Conservation (phyloP, 108 stramenopile genomes). For the Stephanodiscus minutulus region DNA sequence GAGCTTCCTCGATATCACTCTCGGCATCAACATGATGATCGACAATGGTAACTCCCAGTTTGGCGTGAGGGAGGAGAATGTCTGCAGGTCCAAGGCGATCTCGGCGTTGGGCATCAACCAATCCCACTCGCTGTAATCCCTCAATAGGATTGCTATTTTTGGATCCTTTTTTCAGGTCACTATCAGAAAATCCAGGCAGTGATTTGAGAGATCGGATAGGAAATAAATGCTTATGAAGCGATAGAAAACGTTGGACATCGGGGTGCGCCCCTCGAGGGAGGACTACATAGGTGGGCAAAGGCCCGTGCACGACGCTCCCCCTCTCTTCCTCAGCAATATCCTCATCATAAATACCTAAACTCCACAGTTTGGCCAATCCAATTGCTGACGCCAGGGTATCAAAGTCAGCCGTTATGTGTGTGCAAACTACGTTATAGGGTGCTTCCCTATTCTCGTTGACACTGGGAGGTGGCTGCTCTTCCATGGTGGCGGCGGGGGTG, state of each 20-base stretch:
- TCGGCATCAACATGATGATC: conserved; percentile 93
- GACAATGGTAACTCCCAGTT: conserved; percentile 78
- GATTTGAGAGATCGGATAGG: conserved; percentile 86
- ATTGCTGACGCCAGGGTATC: conserved; percentile 80
- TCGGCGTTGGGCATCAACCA: conserved; percentile 90
- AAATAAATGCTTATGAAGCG: conserved; percentile 91
- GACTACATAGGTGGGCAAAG: conserved; percentile 86
- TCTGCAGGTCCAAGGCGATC: conserved; percentile 90
- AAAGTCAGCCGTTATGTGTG: conserved; percentile 89
- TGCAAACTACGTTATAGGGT: conserved; percentile 82
- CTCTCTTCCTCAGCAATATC: conserved; percentile 26
- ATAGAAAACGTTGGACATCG: conserved; percentile 84
- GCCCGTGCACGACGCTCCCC: conserved; percentile 45
- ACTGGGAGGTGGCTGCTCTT: conserved; percentile 48
- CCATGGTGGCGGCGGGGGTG: conserved; percentile 28
- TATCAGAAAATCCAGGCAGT: conserved; percentile 61
- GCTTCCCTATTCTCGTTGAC: conserved; percentile 45
- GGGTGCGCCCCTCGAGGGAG: conserved; percentile 94
- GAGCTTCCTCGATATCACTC: conserved; percentile 82
- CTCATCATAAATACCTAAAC: conserved; percentile 36
- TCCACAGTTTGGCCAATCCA: conserved; percentile 86
- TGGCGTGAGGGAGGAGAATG: conserved; percentile 70
- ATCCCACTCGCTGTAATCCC: conserved; percentile 74
- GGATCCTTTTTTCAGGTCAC: conserved; percentile 37
- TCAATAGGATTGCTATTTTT: conserved; percentile 44